Base-by-base conservation (phyloP, 495 filamentous ascomycete species). In the Chlorociboria aeruginascens region DNA sequence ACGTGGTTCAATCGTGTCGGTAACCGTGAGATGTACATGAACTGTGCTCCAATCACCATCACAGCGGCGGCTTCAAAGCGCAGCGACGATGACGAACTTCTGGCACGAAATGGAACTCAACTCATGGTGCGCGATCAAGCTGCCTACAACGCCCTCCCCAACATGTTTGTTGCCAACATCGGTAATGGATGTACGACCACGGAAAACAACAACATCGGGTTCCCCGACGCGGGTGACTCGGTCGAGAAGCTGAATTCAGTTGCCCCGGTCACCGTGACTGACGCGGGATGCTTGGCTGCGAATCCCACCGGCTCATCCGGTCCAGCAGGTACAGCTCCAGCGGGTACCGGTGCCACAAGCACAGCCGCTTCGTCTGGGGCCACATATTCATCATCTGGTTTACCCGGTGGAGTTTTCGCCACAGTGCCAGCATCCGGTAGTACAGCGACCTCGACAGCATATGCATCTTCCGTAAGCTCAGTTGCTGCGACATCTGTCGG, bases 1-100 rank as follows among this genome's bases (percentile, higher is more conserved):
- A 83, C 83, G 3, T 96, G 89, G 89, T 82, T 90, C 69, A 96
- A 96, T 70, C 79, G 77, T 43, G 56, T 84, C 46, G 83, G 83
- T 32, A 83, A 85, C 61, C 73, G 82, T 16, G 89, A 96, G 63
- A 87, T 93, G 77, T 95, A 95, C 71, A 94, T 93, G 89, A 88
- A 89, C 73, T 96, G 89, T 51, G 84, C 82, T 3, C 76, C 83
- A 14, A 72, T 90, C 40, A 77, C 71, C 6, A 74, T 95, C 53
- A 67, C 65, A 1, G 71, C 70, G 4, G 77, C 74, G 42, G 51
- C 66, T 12, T 47, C 59, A 28, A 67, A 61, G 17, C 64, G 66
- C 25, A 40, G 54, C 30, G 58, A 59, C 7, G 56, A 48, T 2
- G 51, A 53, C 13, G 57, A 20, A 7, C 53, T 63, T 32, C 40